Conservation (phyloP, 345 rosid species). For the Fremontodendron californicum region DNA sequence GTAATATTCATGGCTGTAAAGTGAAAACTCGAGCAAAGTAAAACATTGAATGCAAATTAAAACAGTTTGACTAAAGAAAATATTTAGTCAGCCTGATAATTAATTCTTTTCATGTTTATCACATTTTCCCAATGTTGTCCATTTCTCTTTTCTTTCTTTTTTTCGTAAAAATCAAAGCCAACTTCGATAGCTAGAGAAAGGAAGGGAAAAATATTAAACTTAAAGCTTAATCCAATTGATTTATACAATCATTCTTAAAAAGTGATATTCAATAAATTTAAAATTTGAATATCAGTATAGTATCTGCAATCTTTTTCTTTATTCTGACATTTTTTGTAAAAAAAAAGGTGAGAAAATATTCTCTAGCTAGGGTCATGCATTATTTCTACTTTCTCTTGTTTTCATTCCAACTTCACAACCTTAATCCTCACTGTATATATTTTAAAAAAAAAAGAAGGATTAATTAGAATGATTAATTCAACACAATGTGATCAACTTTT, state of each 20-base stretch:
- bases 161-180: too few species aligned
- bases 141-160: too few species aligned
- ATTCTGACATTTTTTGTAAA: too few species aligned
- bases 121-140: background rate
- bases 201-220: too few species aligned
- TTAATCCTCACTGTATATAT: background rate
- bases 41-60: background rate
- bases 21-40: background rate
- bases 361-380: background rate
- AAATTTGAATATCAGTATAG: too few species aligned
- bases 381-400: slow-evolving; percentile 1
- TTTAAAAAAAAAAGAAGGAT: background rate
- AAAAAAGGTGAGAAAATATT: background rate
- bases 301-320: too few species aligned
- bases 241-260: too few species aligned
- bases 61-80: background rate
- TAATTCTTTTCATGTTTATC: background rate
- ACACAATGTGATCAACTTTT: background rate
- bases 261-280: too few species aligned
- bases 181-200: too few species aligned
- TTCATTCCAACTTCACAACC: background rate
- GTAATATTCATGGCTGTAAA: background rate
- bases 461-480: background rate
- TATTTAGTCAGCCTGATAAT: background rate
- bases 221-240: too few species aligned